phyloP scores from a whole-genome alignment of 2,329 filamentous ascomycete genomes.

The Lachnellula hyalina region DNA sequence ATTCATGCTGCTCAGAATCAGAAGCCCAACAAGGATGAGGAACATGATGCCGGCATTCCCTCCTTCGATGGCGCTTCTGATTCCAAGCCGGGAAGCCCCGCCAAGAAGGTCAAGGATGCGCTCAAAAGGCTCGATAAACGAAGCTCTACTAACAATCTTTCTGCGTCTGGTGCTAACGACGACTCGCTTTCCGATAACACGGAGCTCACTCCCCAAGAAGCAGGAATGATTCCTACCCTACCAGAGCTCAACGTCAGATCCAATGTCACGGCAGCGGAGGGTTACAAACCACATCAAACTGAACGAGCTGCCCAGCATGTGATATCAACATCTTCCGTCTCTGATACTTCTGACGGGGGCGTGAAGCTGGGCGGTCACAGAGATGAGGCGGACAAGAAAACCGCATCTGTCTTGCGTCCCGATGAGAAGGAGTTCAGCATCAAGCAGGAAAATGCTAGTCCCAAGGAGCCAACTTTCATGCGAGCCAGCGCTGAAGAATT shows the following conservation, averaged over 20 bases:
- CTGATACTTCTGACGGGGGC: neutral
- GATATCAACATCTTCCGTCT: neutral
- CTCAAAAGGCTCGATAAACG: neutral
- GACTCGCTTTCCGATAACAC: neutral
- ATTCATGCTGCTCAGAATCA: conserved; percentile 1
- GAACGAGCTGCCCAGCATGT: neutral
- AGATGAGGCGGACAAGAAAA: neutral
- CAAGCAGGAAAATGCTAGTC: neutral
- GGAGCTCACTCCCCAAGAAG: neutral
- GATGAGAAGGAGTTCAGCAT: neutral
- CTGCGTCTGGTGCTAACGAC: neutral
- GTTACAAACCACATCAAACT: no score
- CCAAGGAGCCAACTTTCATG: neutral
- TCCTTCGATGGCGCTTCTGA: neutral
- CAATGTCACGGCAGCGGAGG: no score
- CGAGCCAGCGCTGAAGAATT: neutral
- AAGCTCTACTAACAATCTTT: neutral
- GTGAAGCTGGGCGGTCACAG: neutral
- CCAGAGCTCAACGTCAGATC: no score
- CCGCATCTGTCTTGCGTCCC: neutral
- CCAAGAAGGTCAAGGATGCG: neutral
- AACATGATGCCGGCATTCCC: neutral
- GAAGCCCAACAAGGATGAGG: neutral
- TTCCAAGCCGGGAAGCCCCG: neutral
- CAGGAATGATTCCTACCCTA: no score